Base-by-base conservation (phyloP, 371 early-diverging fungal genomes). In the Mortierella sp. region DNA sequence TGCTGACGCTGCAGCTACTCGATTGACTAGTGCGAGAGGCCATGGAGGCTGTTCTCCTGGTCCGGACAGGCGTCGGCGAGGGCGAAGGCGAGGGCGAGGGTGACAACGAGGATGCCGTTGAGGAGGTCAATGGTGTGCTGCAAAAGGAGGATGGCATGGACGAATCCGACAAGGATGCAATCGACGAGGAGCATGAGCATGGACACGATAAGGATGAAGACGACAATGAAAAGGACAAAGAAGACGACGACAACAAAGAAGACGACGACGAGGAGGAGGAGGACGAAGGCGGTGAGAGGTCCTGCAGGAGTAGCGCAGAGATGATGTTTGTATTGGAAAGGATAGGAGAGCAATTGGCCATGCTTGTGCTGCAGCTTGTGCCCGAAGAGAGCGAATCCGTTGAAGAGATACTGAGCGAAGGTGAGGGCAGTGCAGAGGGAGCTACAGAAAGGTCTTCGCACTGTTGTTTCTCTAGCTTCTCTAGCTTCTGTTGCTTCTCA, bases 321-420 rank as follows among this genome's bases (percentile, higher is more conserved):
- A 64, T 64, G 29, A 60, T 51, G 45, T 64, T 68, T n/a, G 23
- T 53, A 25, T n/a, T 57, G 57, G 37, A 29, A 29, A 5, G n/a
- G 26, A 30, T 57, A 1, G 26, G 26, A 30, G 19, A 29, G 57
- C 29, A 29, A 30, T 15, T 57, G 57, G 37, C 30, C 29, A 16
- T 29, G 30, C n/a, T 56, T 25, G 18, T 28, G 56, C 18, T 68
- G 47, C 61, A 57, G 65, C 64, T 68, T 60, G 68, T 65, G 2
- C 68, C 68, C 30, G 75, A 74, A 57, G 68, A 68, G 47, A 64
- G 45, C 45, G 69, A 68, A 55, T 74, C 75, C 7, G 66, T 69
- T 57, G 75, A 74, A 30, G 70, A 69, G 57, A 57, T 64, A 58
- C 75, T 74, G 60, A 74, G 70, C 28, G 75, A 69, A 37, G 75